These are phyloP conservation scores for Colletotrichum sp. DNA, from an alignment of 2,329 filamentous ascomycete species.

Conservation along the genomic window DNA sequence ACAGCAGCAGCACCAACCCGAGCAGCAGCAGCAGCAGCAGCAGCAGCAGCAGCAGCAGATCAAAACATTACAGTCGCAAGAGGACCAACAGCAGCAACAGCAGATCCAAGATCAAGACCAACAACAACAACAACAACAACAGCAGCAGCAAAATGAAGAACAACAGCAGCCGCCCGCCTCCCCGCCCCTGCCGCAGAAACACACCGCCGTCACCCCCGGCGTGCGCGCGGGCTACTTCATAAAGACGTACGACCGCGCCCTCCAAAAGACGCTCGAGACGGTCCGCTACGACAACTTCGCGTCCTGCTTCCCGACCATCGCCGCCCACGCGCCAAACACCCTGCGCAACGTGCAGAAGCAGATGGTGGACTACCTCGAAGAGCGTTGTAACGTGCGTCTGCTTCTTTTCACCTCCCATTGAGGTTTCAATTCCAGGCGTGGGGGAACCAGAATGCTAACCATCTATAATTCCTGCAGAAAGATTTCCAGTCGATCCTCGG, in stretches of 20 bases:
- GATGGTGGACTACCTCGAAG: slow-evolving; percentile 60
- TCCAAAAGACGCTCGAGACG: slow-evolving; percentile 41
- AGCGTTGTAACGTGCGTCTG: slow-evolving; percentile 52
- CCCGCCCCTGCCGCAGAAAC: slow-evolving; percentile 43
- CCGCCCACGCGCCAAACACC: slow-evolving; percentile 51
- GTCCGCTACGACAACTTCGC: slow-evolving; percentile 62
- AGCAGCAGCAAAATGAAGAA: background rate
- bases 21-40: background rate
- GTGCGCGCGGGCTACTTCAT: slow-evolving; percentile 61
- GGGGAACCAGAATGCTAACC: background rate
- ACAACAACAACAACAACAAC: background rate
- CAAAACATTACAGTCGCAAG: background rate
- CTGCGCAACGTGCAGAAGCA: slow-evolving; percentile 60
- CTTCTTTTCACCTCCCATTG: background rate
- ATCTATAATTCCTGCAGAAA: slow-evolving; percentile 33
- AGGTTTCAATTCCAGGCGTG: background rate
- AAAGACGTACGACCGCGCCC: slow-evolving; percentile 55
- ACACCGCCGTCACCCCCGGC: slow-evolving; percentile 53
- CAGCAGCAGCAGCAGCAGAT: background rate
- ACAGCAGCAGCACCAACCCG: background rate
- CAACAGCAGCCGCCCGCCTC: slow-evolving; percentile 28
- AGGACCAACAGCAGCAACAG: background rate
- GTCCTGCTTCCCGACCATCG: slow-evolving; percentile 66
- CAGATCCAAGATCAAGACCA: background rate
- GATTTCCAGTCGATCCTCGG: slow-evolving; percentile 62